A percentile compares a stretch with the other conserved stretches of the same genome.
These are phyloP conservation scores for Rhizopus microsporus DNA, from an alignment of 371 early-diverging fungal genomes.

Conservation along the genomic window DNA sequence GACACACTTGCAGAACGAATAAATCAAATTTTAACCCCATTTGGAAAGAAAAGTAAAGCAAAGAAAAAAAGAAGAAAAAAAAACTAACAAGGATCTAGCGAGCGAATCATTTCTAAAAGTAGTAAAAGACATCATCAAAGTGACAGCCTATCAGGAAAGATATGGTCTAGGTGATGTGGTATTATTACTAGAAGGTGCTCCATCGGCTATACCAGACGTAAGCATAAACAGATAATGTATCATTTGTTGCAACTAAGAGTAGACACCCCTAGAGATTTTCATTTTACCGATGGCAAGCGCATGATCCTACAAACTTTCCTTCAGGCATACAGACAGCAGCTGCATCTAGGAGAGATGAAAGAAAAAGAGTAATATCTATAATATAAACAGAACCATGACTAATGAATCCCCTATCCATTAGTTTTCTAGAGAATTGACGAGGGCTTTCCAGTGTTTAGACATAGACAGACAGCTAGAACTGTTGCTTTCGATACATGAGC, in stretches of 20 bases:
- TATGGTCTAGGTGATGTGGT: slow-evolving; percentile 20
- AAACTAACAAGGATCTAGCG: slow-evolving; percentile 12
- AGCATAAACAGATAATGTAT: neutral
- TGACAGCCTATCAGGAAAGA: slow-evolving; percentile 20
- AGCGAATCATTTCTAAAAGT: slow-evolving; percentile 22
- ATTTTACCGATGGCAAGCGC: slow-evolving; percentile 62
- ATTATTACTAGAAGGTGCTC: slow-evolving; percentile 11
- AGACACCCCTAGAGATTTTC: slow-evolving; percentile 34
- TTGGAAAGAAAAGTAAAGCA: slow-evolving; percentile 8
- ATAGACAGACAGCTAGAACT: neutral
- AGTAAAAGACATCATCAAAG: slow-evolving; percentile 29
- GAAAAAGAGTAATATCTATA: slow-evolving; percentile 23
- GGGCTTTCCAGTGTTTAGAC: slow-evolving; percentile 10
- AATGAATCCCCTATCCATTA: neutral
- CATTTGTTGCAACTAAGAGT: neutral
- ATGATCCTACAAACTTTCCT: slow-evolving; percentile 45
- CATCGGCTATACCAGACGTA: slow-evolving; percentile 18
- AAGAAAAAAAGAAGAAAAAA: neutral
- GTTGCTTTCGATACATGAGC: neutral
- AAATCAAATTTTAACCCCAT: slow-evolving; percentile 19
- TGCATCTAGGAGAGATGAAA: slow-evolving; percentile 21
- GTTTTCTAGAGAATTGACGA: slow-evolving; percentile 22
- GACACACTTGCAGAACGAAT: slow-evolving; percentile 11
- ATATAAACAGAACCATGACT: neutral
- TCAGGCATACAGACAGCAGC: slow-evolving; percentile 23